Conservation (phyloP, 768 basidiomycete genomes). For the Phylloporus sp. region DNA sequence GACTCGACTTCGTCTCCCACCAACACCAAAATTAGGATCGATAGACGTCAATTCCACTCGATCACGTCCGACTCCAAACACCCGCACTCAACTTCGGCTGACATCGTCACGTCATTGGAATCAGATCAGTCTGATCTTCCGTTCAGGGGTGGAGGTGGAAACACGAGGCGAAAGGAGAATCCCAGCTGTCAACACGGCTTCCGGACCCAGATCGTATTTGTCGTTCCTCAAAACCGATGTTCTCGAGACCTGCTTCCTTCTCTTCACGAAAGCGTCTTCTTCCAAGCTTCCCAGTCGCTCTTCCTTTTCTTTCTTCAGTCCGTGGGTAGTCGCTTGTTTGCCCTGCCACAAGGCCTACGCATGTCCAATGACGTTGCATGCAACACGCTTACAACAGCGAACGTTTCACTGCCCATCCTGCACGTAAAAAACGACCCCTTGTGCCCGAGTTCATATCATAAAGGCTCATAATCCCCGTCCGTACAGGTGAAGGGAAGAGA, state of each 20-base stretch:
- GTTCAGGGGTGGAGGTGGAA: constrained; percentile 6
- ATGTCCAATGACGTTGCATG: constrained; percentile 20
- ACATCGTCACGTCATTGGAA: neutral
- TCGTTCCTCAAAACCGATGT: neutral
- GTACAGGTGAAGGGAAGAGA: constrained; percentile 4
- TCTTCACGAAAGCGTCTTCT: neutral
- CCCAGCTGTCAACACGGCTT: neutral
- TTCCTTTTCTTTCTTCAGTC: neutral
- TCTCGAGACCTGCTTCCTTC: neutral
- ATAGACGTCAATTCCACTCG: neutral
- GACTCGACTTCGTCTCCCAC: constrained; percentile 8
- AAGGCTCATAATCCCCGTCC: constrained; percentile 7
- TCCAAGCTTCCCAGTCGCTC: neutral
- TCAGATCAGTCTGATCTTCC: constrained; percentile 3
- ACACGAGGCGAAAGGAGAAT: constrained; percentile 17
- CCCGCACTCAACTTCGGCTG: neutral
- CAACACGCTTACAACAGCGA: constrained; percentile 6
- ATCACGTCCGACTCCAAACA: constrained; percentile 1
- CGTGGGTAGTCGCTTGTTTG: constrained; percentile 6
- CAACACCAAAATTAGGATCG: neutral
- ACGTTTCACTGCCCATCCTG: constrained; percentile 3
- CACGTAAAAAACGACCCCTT: constrained; percentile 24
- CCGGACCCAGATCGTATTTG: neutral
- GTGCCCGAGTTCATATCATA: constrained; percentile 11
- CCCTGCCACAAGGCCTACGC: constrained; percentile 16